Evolutionary conservation across 2,329 filamentous ascomycete genomes (phyloP), one percentile per base, ranked within the genome.

Genomic region (Neobulgaria alba): DNA sequence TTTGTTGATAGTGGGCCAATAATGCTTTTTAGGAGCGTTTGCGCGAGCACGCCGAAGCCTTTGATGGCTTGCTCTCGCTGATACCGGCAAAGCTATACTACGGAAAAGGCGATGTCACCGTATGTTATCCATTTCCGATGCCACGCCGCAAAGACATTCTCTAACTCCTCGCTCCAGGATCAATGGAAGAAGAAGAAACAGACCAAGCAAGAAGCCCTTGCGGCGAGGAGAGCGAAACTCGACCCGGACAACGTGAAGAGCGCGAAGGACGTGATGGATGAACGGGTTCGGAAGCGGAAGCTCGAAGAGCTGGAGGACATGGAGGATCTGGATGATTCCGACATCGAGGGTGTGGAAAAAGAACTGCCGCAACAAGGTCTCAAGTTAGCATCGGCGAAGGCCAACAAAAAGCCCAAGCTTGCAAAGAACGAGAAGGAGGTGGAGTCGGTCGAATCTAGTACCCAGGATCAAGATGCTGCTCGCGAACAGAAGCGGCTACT

Each of bases 171-270:
- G 33, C 37, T 51, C 47, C 57, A 94, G 87, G 84, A 92, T 56
- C 87, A 95, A 80, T 94, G 88, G 87, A 79, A 81, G 62, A 82
- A 82, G 59, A 94, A 92, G 67, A 96, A 96, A 69, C 89, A 96
- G 67, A 90, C 87, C 37, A 95, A 94, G 61, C 84, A 87, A 62
- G 76, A 95, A 63, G 85, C 85, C 45, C 77, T 79, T 47, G 80
- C 83, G 52, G 85, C 87, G 41, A 88, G 88, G 66, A 76, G 82
- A 59, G 86, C 84, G 45, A 96, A 95, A 67, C 74, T 96, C 30
- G 86, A 96, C 57, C 89, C 92, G 18, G 86, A 90, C 51, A 88
- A 87, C 57, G 80, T 82, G 51, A 92, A 93, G 69, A 92, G 79
- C 50, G 90, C 88, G 46, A 90, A 94, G 62, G 89, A 96, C 62